phyloP scores from a whole-genome alignment of 2,329 filamentous ascomycete species.

The Penicillium sp. region DNA sequence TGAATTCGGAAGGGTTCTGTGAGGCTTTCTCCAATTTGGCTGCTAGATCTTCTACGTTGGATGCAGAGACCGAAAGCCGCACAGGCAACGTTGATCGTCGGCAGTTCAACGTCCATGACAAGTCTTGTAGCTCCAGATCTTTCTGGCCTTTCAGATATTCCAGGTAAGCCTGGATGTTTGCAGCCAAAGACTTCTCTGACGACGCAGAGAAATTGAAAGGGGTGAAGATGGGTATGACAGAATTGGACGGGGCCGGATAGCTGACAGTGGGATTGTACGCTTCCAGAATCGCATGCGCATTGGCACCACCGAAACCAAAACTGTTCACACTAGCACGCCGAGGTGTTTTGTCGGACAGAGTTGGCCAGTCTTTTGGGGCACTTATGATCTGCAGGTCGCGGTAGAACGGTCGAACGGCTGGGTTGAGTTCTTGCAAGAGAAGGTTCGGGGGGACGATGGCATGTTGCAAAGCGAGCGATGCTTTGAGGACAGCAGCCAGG shows the following conservation, averaged over 20 bases:
- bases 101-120: slow-evolving; percentile 24
- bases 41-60: slow-evolving; percentile 9
- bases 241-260: not conserved
- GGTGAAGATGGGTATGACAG: not conserved
- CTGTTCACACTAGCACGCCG: slow-evolving; percentile 46
- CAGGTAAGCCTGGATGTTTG: slow-evolving; percentile 11
- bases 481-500: slow-evolving; percentile 35
- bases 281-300: slow-evolving; percentile 43
- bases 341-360: slow-evolving; percentile 15
- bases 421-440: slow-evolving; percentile 29
- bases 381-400: slow-evolving; percentile 25
- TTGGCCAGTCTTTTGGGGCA: slow-evolving; percentile 23
- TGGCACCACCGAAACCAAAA: slow-evolving; percentile 45
- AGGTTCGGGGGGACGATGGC: slow-evolving; percentile 32
- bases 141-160: slow-evolving; percentile 9
- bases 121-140: slow-evolving; percentile 8
- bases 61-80: slow-evolving; percentile 15
- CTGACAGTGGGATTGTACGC: slow-evolving; percentile 6
- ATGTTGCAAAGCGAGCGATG: slow-evolving; percentile 42
- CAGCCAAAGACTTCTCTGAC: slow-evolving; percentile 18
- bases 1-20: slow-evolving; percentile 1
- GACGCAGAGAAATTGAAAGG: slow-evolving; percentile 26
- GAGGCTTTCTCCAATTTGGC: slow-evolving; percentile 11
- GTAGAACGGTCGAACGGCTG: slow-evolving; percentile 23
- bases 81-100: slow-evolving; percentile 22